Evolutionary conservation across 2,329 filamentous ascomycete genomes (phyloP), one percentile per base, ranked within the genome.

Genomic region (Colletotrichum sp.): DNA sequence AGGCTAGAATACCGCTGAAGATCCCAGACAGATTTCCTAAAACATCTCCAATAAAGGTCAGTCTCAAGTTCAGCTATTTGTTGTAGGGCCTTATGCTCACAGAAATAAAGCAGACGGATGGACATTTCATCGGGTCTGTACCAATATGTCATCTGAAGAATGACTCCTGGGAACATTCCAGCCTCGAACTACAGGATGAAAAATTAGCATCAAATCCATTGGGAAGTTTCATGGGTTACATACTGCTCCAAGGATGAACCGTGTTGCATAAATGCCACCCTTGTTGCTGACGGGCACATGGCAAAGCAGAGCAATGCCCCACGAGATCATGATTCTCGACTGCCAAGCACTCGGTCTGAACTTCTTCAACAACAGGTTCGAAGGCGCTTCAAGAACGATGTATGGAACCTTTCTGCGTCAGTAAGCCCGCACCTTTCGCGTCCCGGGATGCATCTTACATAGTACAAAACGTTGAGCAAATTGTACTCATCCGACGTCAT

Each of bases 81-180:
- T 4, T 13, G 12, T 69, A 78, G 10, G 78, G 79, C 1, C 75
- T n/a, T 1, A 2, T 2, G 78, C 84, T 66, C 78, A 87, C 86
- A 88, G 72, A 88, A 88, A 72, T 87, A 88, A 6, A 88, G 79
- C 0, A 89, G 78, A 10, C 87, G 83, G 3, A 86, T 80, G 16
- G 86, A 84, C 83, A 89, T 86, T 74, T 89, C 87, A 69, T 89
- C 87, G 0, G 86, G 85, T 6, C 87, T 81, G 73, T 89, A 89
- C 87, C 87, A 89, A 74, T 88, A 88, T 2, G 83, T 85, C 81
- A 88, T 83, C 73, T 88, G 87, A 7, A 88, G 71, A 18, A 87
- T 82, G 12, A 88, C 82, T 0, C 86, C 86, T 3, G 86, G 86
- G 68, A 86, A 87, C 80, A 86, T 82, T 12, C 85, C 85, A 3